Evolutionary conservation across 768 basidiomycete genomes (phyloP), one percentile per base, ranked within the genome.

Genomic region (Russula griseocarnosa): DNA sequence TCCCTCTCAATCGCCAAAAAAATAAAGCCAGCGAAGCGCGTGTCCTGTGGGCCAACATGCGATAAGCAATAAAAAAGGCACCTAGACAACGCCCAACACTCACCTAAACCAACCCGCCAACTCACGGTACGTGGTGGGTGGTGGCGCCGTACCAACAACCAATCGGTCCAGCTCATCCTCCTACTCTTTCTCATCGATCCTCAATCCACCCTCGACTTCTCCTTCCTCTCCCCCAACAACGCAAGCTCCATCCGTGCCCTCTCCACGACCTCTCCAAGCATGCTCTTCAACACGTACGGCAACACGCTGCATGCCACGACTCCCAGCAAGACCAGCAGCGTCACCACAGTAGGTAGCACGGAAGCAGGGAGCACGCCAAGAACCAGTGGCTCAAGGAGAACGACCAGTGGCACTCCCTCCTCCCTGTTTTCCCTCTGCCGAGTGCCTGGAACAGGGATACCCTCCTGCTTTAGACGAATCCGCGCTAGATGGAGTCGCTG

Each of bases 331-430:
- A 67, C 40, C 50, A 74, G 61, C 36, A 79, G 40, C 46, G 74
- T 66, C 30, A 56, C 60, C 9, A 75, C 28, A 20, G 13, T 74
- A 22, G 78, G 76, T 0, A 75, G 22, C n/a, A 86, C 71, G 0
- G 85, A 81, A 20, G 77, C 76, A 10, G 87, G 87, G 32, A 90
- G 71, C 26, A 85, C 72, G 18, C 83, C 85, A n/a, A 84, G 69
- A 60, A 82, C 78, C 1, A 84, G 72, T 30, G 84, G 88, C 68
- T 90, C 88, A 50, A 89, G 70, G 22, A 77, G 72, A 18, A 88
- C 67, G 60, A 78, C 71, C 66, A 88, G 77, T 3, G 85, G 78
- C 6, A 88, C 79, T 0, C 7, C 55, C 30, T 58, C 54, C 5
- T 26, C 54, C 14, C 36, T 18, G 38, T 18, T 6, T 40, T 22